Evolutionary conservation across 2,329 filamentous ascomycete genomes (phyloP).

Genomic region (Magnaporthiopsis poae): DNA sequence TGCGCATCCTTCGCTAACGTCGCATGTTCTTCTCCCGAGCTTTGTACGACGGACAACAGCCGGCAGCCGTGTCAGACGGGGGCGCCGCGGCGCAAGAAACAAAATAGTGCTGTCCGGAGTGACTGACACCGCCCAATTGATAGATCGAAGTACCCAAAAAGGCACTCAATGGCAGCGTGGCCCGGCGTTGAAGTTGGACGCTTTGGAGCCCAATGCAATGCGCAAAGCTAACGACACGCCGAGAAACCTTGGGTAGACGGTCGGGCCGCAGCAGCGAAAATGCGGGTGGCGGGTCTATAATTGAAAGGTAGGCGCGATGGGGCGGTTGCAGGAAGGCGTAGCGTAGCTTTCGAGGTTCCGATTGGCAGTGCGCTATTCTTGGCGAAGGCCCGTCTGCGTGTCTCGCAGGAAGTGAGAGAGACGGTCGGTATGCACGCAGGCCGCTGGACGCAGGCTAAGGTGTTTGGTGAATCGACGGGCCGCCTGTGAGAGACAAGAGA

Average conservation of each 20-base stretch:
- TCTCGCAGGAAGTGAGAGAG: background rate
- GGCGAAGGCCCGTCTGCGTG: background rate
- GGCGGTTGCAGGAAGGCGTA: conserved; percentile 1
- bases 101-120: background rate
- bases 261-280: background rate
- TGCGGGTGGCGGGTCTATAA: conserved; percentile 6
- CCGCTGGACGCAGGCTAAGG: background rate
- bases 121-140: background rate
- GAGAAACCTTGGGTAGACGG: background rate
- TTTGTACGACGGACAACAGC: background rate
- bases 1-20: background rate
- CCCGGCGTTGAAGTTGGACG: background rate
- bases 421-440: background rate
- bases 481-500: background rate
- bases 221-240: no score
- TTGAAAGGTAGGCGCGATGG: conserved; percentile 7
- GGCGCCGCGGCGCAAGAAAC: background rate
- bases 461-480: background rate
- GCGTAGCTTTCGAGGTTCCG: background rate
- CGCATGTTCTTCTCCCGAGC: background rate
- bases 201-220: background rate
- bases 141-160: background rate
- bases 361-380: background rate
- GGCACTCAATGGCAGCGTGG: background rate
- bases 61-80: no score